Percentiles rank a stretch among this genome's conserved stretches.
phyloP scores from a whole-genome alignment of 306 rosid genomes.

The Trifolium dubium region DNA sequence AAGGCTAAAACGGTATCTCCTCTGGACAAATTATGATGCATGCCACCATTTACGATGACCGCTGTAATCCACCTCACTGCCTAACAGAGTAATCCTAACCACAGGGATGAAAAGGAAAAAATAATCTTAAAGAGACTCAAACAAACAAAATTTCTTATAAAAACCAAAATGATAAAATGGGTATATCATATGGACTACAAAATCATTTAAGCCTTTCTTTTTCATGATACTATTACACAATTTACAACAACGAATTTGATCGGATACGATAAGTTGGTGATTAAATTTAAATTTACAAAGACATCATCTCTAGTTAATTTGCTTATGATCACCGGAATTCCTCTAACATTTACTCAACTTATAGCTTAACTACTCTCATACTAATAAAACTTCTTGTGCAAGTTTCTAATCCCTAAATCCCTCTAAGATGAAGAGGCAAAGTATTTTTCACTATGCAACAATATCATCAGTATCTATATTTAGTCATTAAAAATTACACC shows the following conservation, averaged over 20 bases:
- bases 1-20: background rate
- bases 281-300: constrained; percentile 1
- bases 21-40: constrained; percentile 1
- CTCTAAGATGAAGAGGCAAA: background rate
- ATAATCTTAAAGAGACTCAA: background rate
- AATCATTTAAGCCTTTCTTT: background rate
- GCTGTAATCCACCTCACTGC: background rate
- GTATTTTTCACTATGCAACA: constrained; percentile 9
- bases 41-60: background rate
- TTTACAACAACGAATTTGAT: background rate
- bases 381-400: background rate
- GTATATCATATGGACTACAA: background rate
- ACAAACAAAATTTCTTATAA: background rate
- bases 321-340: background rate
- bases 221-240: background rate
- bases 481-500: background rate
- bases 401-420: background rate
- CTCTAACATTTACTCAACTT: background rate
- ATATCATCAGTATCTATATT: background rate
- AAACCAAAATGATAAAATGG: background rate
- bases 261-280: background rate
- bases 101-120: background rate
- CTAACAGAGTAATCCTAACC: background rate
- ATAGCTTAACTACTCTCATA: background rate
- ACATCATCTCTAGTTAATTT: background rate